These are phyloP conservation scores for Apophysomyces sp. DNA, from an alignment of 371 early-diverging fungal species.

Conservation along the genomic window DNA sequence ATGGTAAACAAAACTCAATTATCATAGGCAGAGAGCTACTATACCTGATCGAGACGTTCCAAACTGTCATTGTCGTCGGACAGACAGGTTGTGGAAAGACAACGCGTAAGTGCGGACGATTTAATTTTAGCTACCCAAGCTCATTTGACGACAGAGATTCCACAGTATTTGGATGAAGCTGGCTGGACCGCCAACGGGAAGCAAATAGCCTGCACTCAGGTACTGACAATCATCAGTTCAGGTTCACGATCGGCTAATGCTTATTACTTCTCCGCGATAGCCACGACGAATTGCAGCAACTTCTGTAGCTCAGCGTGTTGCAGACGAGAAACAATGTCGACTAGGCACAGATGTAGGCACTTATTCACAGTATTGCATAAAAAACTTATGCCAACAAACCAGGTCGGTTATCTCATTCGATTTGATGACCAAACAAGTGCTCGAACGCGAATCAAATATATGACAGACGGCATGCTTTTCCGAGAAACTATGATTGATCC, in stretches of 20 bases:
- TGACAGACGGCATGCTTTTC: slow-evolving; percentile 92
- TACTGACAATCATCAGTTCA: slow-evolving; percentile 8
- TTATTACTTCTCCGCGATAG: slow-evolving; percentile 41
- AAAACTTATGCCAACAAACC: slow-evolving; percentile 52
- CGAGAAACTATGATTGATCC: slow-evolving; percentile 77
- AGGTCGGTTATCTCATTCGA: slow-evolving; percentile 67
- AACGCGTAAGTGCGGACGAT: slow-evolving; percentile 56
- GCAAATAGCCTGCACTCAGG: slow-evolving; percentile 79
- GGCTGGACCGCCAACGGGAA: slow-evolving; percentile 62
- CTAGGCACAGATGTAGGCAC: slow-evolving; percentile 76
- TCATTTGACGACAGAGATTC: slow-evolving; percentile 54
- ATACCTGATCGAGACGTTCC: slow-evolving; percentile 63
- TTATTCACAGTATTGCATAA: background rate
- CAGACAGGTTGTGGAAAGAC: slow-evolving; percentile 72
- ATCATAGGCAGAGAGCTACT: slow-evolving; percentile 49
- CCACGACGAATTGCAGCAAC: slow-evolving; percentile 97
- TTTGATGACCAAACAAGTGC: slow-evolving; percentile 71
- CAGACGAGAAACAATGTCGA: slow-evolving; percentile 83
- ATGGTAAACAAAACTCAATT: background rate
- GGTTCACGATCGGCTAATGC: background rate
- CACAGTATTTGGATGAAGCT: slow-evolving; percentile 77
- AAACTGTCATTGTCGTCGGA: slow-evolving; percentile 67
- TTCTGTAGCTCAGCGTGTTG: slow-evolving; percentile 94
- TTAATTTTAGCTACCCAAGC: background rate
- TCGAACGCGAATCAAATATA: slow-evolving; percentile 78